Evolutionary conservation across 352 stramenopile genomes (phyloP), one percentile per base, ranked within the genome.

Genomic region (Phytophthora pinifolia): DNA sequence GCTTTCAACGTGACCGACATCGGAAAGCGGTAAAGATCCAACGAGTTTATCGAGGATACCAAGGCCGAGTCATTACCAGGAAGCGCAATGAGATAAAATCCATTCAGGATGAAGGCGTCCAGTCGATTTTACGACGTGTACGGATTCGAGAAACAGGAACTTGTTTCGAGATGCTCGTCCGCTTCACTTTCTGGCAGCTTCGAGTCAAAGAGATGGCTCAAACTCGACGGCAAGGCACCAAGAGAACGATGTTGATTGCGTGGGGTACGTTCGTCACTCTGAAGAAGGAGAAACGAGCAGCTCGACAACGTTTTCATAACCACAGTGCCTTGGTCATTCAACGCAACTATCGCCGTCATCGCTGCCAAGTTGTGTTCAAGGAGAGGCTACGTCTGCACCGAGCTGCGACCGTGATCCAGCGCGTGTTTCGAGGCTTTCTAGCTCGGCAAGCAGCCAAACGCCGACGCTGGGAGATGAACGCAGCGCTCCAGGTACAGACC

Each of bases 311-410:
- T 17, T 64, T 65, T 1, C 62, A 61, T 12, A 76, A 81, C 30
- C 41, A 70, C 9, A 76, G 63, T 10, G 76, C 81, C 7, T 57
- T 71, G 7, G 18, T 73, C 9, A 94, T 96, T 34, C 86, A 96
- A 50, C 71, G 82, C 13, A 73, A 84, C 25, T 90, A 73, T 46
- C 75, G 78, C 4, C 74, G 79, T 0, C 69, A 88, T 45, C 48
- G 55, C 5, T 90, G 79, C 14, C 72, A 89, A 48, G 31, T 54
- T 1, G 12, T 65, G 6, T 94, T 94, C 46, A 64, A 46, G 17
- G 48, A 55, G 12, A 59, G 46, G 6, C 32, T 89, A 1, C 39
- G 32, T 0, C 45, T 55, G 0, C 64, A 87, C 30, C 77, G 82
- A 12, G 74, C 79, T 14, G 74, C 79, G 15, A 57, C 77, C 6